Percentiles rank a stretch among this genome's conserved stretches.
phyloP scores from a whole-genome alignment of 2,329 filamentous ascomycete genomes.

The Huntiella abstrusa region DNA sequence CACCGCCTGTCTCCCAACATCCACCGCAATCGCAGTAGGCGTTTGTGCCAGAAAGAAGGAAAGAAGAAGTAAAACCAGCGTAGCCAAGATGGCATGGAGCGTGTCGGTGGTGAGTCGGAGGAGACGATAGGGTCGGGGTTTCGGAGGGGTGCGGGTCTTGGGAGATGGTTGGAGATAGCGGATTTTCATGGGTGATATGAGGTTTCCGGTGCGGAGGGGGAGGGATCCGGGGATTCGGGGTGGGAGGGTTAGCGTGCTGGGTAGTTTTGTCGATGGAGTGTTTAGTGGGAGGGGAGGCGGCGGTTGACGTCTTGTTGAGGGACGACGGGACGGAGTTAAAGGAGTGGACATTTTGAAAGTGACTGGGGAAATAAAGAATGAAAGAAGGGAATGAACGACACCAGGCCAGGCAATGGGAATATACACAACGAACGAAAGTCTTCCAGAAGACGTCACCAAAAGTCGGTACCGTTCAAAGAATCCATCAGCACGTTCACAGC shows the following conservation, averaged over 20 bases:
- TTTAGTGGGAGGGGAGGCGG: conserved; percentile 3
- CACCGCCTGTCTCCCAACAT: conserved; percentile 14
- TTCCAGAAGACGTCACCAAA: not conserved
- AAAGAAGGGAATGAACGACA: conserved; percentile 1
- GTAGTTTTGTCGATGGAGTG: not conserved
- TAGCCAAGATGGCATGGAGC: conserved; percentile 15
- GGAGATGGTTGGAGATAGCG: not conserved
- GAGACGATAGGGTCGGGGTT: conserved; percentile 8
- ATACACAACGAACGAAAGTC: not conserved
- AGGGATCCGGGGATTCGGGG: not conserved
- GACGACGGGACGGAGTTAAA: not conserved
- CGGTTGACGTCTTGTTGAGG: not conserved
- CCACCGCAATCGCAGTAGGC: too few species aligned
- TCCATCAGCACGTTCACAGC: too few species aligned
- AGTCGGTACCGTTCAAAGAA: not conserved
- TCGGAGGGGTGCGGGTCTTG: conserved; percentile 1
- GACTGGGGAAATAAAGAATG: not conserved
- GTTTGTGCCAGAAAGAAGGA: conserved; percentile 12
- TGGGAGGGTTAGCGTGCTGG: not conserved
- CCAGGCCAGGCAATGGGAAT: not conserved
- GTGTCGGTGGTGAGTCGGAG: conserved; percentile 17
- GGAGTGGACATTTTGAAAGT: not conserved
- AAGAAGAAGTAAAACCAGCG: not conserved
- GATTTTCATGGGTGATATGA: not conserved
- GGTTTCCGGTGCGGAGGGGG: conserved; percentile 1